phyloP scores from a whole-genome alignment of 805 yeast genomes.

The Cyberlindnera nakhonratchasimensis region DNA sequence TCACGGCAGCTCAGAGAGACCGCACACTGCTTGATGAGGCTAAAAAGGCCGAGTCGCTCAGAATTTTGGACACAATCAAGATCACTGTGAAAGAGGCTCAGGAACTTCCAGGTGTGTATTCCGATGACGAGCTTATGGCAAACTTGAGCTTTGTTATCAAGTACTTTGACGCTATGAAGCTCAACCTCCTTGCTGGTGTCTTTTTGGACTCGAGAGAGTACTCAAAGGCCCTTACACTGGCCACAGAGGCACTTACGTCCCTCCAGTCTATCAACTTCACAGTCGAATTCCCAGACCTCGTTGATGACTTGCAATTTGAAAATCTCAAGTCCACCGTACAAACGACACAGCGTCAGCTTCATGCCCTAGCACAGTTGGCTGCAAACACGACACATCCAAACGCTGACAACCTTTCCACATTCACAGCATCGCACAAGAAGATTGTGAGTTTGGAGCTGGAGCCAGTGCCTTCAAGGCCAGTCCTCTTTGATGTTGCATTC shows the following conservation, averaged over 20 bases:
- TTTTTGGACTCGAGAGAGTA: constrained; percentile 39
- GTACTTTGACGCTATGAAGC: constrained; percentile 45
- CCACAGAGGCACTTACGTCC: constrained; percentile 30
- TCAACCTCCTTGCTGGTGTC: constrained; percentile 42
- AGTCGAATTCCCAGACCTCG: constrained; percentile 30
- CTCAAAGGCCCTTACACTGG: constrained; percentile 46
- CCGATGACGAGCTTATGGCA: constrained; percentile 64
- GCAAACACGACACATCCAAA: constrained; percentile 30
- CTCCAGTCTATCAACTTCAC: constrained; percentile 8
- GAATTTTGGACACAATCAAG: constrained; percentile 40
- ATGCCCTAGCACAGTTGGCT: constrained; percentile 43
- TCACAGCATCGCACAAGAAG: constrained; percentile 24
- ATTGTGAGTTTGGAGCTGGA: constrained; percentile 32
- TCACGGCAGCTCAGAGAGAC: constrained; percentile 74
- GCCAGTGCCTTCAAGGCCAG: constrained; percentile 81
- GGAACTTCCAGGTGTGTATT: constrained; percentile 90
- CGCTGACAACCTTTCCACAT: constrained; percentile 18
- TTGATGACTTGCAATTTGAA: constrained; percentile 34
- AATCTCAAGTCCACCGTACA: constrained; percentile 23
- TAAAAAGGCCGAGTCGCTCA: constrained; percentile 33
- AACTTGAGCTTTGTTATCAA: constrained; percentile 49
- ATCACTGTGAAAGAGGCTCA: constrained; percentile 54
- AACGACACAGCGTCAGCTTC: constrained; percentile 30
- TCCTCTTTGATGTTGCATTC: constrained; percentile 85
- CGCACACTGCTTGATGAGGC: constrained; percentile 21